Percentiles rank a stretch among this genome's conserved stretches.
phyloP scores from a whole-genome alignment of 1,284 basidiomycete species.

The Moesziomyces antarcticus region DNA sequence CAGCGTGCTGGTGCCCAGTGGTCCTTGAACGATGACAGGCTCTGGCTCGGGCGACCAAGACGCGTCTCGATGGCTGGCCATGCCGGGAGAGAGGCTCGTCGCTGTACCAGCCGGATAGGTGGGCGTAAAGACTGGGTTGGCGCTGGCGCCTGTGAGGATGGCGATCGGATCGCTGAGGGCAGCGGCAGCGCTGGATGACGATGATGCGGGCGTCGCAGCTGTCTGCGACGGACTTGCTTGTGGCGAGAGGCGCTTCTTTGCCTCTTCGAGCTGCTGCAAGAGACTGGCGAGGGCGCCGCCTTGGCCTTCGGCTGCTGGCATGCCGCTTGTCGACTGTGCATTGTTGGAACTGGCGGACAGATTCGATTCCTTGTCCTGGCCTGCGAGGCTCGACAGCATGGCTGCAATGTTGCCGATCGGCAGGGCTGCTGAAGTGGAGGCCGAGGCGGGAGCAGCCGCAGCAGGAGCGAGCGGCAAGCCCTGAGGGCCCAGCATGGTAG shows the following conservation, averaged over 20 bases:
- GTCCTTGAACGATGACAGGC: constrained; percentile 47
- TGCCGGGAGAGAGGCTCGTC: background rate
- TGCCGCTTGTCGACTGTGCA: constrained; percentile 2
- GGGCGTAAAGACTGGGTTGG: constrained; percentile 38
- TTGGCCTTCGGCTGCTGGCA: constrained; percentile 13
- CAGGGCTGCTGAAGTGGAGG: constrained; percentile 1
- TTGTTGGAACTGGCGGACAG: constrained; percentile 4
- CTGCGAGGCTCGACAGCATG: constrained; percentile 34
- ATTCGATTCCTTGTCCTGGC: constrained; percentile 2
- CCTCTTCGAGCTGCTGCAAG: constrained; percentile 43
- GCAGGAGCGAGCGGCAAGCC: constrained; percentile 44
- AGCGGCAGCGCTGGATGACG: background rate
- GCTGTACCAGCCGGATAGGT: constrained; percentile 12
- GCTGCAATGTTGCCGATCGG: constrained; percentile 44
- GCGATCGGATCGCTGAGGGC: constrained; percentile 33
- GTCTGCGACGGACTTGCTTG: constrained; percentile 2
- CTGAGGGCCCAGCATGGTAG: constrained; percentile 45
- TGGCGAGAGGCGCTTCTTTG: constrained; percentile 23
- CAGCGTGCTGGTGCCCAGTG: constrained; percentile 51
- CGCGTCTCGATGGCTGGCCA: constrained; percentile 3
- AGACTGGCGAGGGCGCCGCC: constrained; percentile 25
- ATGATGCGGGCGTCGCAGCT: constrained; percentile 1
- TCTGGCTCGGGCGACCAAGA: constrained; percentile 41
- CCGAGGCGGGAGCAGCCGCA: constrained; percentile 8
- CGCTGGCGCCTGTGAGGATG: constrained; percentile 44